Evolutionary conservation across 129 eudicot genomes (phyloP).

Genomic region (Glebionis coronaria): DNA sequence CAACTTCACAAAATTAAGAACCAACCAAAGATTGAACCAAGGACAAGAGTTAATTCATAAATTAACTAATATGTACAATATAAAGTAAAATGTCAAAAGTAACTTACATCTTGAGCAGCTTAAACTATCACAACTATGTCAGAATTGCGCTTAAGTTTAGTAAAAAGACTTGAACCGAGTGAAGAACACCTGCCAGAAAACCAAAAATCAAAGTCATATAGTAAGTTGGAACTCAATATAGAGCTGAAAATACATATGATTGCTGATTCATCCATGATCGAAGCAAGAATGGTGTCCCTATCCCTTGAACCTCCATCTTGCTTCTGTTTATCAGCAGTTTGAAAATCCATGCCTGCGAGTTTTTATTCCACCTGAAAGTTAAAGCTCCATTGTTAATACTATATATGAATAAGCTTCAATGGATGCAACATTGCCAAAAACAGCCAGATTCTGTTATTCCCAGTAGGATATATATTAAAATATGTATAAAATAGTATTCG

Average conservation of each 20-base stretch:
- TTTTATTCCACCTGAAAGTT: slow-evolving; percentile 80
- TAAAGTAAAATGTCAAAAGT: no score
- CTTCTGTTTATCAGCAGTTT: slow-evolving; percentile 76
- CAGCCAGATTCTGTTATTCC: not conserved
- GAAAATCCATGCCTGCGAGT: slow-evolving; percentile 76
- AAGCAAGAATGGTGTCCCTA: slow-evolving; percentile 71
- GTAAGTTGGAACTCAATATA: slow-evolving; percentile 9
- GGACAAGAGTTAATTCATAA: no score
- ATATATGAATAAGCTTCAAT: not conserved
- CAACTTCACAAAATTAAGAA: no score
- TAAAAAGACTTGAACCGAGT: no score
- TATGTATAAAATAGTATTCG: not conserved
- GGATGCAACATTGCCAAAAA: not conserved
- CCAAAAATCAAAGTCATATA: no score
- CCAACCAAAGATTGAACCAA: no score
- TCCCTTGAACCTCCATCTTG: slow-evolving; percentile 75
- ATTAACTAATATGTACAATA: no score
- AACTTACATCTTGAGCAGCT: no score
- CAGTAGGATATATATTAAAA: no score
- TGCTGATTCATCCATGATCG: slow-evolving; percentile 90
- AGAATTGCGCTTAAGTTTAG: no score
- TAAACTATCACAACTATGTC: no score
- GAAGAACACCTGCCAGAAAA: no score
- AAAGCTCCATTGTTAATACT: slow-evolving; percentile 10
- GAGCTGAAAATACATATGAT: slow-evolving; percentile 54